Evolutionary conservation across 495 filamentous ascomycete species (phyloP).

Genomic region (Daldinia vernicosa): DNA sequence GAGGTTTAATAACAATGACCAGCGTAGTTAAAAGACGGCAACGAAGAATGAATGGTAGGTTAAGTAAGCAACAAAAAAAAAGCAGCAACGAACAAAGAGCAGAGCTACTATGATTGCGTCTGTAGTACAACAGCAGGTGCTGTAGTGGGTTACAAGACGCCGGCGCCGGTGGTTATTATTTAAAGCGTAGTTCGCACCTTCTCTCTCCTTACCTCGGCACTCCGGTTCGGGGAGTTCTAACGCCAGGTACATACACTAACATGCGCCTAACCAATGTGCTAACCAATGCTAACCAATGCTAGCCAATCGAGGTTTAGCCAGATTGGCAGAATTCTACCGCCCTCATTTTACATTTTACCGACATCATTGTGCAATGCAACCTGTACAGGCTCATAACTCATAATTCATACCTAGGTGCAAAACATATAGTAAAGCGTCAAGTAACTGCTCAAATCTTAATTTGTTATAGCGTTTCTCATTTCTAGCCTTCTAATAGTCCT

Average conservation of each 20-base stretch:
- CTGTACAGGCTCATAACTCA: background rate
- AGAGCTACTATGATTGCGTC: background rate
- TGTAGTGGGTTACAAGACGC: conserved; percentile 3
- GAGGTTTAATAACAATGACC: background rate
- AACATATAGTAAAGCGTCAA: background rate
- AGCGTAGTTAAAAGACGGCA: background rate
- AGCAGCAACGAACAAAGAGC: background rate
- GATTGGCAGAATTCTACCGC: conserved; percentile 26
- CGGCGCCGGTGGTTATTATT: conserved; percentile 15
- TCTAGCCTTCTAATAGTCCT: conserved; percentile 2
- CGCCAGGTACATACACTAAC: too few relatives aligned
- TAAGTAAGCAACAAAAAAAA: background rate
- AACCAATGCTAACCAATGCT: conserved; percentile 11
- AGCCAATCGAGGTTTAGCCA: conserved; percentile 23
- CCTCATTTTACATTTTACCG: conserved; percentile 19
- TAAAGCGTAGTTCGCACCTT: conserved; percentile 10
- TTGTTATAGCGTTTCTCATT: conserved; percentile 23
- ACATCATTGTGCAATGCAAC: background rate
- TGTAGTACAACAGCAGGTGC: too few relatives aligned
- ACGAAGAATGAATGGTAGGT: background rate
- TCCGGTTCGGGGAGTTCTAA: conserved; percentile 31
- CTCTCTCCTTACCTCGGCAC: conserved; percentile 34
- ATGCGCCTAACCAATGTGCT: conserved; percentile 13
- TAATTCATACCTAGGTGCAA: too few relatives aligned
- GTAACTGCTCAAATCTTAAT: background rate